Conservation (phyloP, 441 rosid genomes). For the Pelargonium cotyledonis region DNA sequence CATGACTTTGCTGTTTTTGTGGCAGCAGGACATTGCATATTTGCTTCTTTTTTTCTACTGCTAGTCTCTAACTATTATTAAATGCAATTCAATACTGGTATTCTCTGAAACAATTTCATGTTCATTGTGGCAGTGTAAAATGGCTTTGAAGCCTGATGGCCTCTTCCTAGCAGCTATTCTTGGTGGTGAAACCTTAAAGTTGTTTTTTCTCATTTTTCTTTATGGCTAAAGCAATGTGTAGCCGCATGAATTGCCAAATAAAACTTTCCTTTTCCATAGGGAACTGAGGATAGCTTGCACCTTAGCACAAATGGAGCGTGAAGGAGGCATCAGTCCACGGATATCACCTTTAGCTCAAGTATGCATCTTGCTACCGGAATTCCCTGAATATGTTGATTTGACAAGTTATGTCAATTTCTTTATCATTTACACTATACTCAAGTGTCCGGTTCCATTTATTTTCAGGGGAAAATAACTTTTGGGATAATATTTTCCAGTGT, state of each 20-base stretch:
- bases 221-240: constrained; percentile 14
- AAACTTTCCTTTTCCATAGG: constrained; percentile 31
- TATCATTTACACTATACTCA: neutral
- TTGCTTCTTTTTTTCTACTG: constrained; percentile 1
- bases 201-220: constrained; percentile 20
- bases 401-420: neutral
- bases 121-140: constrained; percentile 59
- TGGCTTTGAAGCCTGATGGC: constrained; percentile 98
- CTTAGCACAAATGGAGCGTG: constrained; percentile 98
- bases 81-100: constrained; percentile 9
- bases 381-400: neutral
- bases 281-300: constrained; percentile 97
- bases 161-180: constrained; percentile 95
- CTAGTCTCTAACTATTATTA: neutral
- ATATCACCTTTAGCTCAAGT: constrained; percentile 96
- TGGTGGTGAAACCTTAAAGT: constrained; percentile 99
- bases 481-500: neutral
- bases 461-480: neutral
- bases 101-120: constrained; percentile 22
- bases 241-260: constrained; percentile 5
- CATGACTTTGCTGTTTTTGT: neutral
- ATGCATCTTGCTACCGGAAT: constrained; percentile 16
- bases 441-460: neutral
- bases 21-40: neutral
- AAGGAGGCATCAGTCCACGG: constrained; percentile 96